Percentiles rank a stretch among this genome's conserved stretches.
These are phyloP conservation scores for Heimioporus sp. DNA, from an alignment of 768 basidiomycete species.

Conservation along the genomic window DNA sequence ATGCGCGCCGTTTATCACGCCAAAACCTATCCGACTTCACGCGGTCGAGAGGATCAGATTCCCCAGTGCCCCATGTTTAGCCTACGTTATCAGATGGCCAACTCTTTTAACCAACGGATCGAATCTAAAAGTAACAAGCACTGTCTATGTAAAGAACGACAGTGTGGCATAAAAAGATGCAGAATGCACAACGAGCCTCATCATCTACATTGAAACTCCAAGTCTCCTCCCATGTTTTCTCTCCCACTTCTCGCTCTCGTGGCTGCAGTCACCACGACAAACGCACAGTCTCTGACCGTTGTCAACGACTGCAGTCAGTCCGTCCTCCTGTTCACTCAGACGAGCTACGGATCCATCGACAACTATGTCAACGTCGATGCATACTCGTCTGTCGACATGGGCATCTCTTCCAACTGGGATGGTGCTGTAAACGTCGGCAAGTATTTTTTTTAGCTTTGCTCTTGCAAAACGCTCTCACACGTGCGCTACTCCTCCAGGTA, in stretches of 20 bases:
- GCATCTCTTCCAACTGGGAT: constrained; percentile 18
- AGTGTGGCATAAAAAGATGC: not conserved
- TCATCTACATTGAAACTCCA: too few species aligned
- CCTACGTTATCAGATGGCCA: not conserved
- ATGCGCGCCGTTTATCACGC: too few species aligned
- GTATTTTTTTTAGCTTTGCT: not conserved
- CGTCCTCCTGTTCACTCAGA: constrained; percentile 22
- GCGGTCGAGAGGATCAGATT: too few species aligned
- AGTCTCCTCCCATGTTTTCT: constrained; percentile 1
- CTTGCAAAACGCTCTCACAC: too few species aligned
- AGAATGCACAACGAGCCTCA: not conserved
- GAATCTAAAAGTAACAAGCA: not conserved
- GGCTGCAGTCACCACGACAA: not conserved
- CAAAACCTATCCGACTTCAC: too few species aligned
- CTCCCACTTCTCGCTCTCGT: constrained; percentile 11
- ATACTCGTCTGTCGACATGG: constrained; percentile 12
- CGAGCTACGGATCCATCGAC: constrained; percentile 20
- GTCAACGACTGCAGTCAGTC: constrained; percentile 19
- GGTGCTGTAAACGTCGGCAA: constrained; percentile 21
- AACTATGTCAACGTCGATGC: constrained; percentile 17
- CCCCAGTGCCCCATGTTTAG: not conserved
- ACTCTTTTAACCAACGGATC: not conserved
- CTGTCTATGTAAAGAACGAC: not conserved
- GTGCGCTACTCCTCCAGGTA: constrained; percentile 8
- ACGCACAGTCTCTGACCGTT: constrained; percentile 23